A percentile compares a stretch with the other conserved stretches of the same genome.
These are phyloP conservation scores for Lineolata rhizophorae DNA, from an alignment of 495 filamentous ascomycete species.

Conservation along the genomic window DNA sequence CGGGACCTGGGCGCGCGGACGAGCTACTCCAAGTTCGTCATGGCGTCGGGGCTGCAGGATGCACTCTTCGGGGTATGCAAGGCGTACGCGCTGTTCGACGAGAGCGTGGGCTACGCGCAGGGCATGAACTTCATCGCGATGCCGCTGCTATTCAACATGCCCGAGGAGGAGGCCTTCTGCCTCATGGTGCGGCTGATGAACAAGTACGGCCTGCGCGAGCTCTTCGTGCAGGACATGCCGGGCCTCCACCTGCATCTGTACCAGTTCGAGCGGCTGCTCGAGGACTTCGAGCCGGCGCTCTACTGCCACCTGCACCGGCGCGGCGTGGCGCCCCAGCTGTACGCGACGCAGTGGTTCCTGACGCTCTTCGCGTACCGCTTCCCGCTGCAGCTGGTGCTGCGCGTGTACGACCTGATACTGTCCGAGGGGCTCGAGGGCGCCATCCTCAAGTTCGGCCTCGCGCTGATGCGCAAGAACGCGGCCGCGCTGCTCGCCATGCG, in stretches of 20 bases:
- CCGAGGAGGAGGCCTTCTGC: constrained; percentile 90
- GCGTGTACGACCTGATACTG: constrained; percentile 90
- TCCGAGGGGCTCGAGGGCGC: constrained; percentile 80
- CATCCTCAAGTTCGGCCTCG: constrained; percentile 82
- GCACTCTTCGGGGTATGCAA: constrained; percentile 90
- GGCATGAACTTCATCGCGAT: constrained; percentile 98
- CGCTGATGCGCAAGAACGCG: constrained; percentile 86
- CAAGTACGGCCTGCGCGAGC: constrained; percentile 75
- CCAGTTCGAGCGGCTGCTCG: constrained; percentile 83
- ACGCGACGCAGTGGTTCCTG: constrained; percentile 97
- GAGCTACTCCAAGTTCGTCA: constrained; percentile 85
- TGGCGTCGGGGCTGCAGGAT: constrained; percentile 76
- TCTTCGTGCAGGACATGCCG: constrained; percentile 93
- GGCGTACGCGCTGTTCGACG: constrained; percentile 90
- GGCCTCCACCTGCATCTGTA: constrained; percentile 84
- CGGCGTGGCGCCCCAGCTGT: constrained; percentile 73
- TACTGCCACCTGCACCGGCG: constrained; percentile 87
- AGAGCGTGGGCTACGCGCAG: constrained; percentile 87
- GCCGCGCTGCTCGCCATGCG: constrained; percentile 58
- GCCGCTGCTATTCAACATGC: constrained; percentile 97
- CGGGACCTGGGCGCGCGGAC: constrained; percentile 80
- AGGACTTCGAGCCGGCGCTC: constrained; percentile 81
- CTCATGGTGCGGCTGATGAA: constrained; percentile 90
- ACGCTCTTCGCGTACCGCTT: constrained; percentile 98
- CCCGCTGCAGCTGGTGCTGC: constrained; percentile 82